phyloP scores from a whole-genome alignment of 2,329 filamentous ascomycete species.

The Dichotomopilus funicola region DNA sequence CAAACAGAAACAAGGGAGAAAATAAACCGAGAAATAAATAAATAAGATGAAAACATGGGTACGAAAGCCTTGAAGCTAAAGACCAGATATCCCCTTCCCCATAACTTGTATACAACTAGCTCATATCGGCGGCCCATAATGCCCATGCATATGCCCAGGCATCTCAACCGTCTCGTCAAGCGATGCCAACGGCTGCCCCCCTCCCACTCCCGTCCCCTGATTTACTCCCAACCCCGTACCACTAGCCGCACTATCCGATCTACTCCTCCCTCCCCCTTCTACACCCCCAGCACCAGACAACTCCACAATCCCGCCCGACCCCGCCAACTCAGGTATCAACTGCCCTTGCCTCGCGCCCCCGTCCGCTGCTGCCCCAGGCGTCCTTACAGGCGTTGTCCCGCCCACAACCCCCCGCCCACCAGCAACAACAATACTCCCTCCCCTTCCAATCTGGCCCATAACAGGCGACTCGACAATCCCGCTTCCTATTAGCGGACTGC shows the following conservation, averaged over 20 bases:
- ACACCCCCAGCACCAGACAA: background rate
- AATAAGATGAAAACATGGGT: no score
- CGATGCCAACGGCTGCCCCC: slow-evolving; percentile 15
- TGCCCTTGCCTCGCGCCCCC: background rate
- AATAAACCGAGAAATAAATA: no score
- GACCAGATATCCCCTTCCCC: slow-evolving; percentile 8
- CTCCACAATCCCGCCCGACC: background rate
- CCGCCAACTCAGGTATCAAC: slow-evolving; percentile 25
- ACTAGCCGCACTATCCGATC: slow-evolving; percentile 26
- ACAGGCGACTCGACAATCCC: no score
- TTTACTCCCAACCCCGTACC: slow-evolving; percentile 17
- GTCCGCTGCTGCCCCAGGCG: background rate
- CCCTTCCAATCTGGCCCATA: no score
- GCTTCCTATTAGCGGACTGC: background rate
- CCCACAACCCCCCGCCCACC: background rate
- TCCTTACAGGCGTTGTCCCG: slow-evolving; percentile 8
- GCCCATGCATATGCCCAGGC: slow-evolving; percentile 45
- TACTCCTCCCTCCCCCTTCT: slow-evolving; percentile 12
- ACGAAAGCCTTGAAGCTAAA: background rate
- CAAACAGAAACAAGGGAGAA: no score
- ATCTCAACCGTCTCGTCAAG: slow-evolving; percentile 35
- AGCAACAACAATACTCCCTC: background rate
- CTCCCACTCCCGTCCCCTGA: slow-evolving; percentile 23
- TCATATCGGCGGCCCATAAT: slow-evolving; percentile 37
- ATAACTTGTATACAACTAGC: slow-evolving; percentile 38